Conservation (phyloP, 2,329 filamentous ascomycete species). For the Pseudocercospora crystallina region DNA sequence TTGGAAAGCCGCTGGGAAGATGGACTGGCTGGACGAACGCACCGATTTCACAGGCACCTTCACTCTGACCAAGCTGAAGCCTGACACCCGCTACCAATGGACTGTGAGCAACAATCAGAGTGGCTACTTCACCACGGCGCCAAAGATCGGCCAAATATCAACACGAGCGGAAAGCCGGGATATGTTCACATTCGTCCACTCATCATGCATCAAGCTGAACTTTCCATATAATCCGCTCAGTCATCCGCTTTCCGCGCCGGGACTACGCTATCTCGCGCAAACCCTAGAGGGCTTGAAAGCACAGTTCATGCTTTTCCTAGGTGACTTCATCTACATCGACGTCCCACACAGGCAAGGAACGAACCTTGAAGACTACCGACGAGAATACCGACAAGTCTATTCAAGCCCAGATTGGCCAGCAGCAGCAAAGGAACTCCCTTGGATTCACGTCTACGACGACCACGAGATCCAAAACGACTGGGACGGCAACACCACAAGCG, state of each 20-base stretch:
- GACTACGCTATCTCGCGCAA: conserved; percentile 73
- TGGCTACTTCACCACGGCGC: conserved; percentile 77
- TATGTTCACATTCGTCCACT: conserved; percentile 85
- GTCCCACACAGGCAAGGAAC: conserved; percentile 78
- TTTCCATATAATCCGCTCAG: conserved; percentile 86
- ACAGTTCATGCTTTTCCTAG: conserved; percentile 71
- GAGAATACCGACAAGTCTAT: conserved; percentile 95
- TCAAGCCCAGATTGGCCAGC: conserved; percentile 86
- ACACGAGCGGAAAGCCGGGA: conserved; percentile 55
- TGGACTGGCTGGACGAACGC: conserved; percentile 66
- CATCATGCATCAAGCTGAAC: conserved; percentile 86
- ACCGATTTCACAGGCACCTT: conserved; percentile 81
- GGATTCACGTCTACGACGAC: conserved; percentile 96
- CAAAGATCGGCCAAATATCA: conserved; percentile 64
- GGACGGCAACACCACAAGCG: conserved; percentile 75
- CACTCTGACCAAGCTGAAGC: conserved; percentile 63
- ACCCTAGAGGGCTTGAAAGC: conserved; percentile 69
- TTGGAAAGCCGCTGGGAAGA: conserved; percentile 67
- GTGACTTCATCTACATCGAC: conserved; percentile 88
- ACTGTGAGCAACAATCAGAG: conserved; percentile 81
- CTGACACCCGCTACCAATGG: conserved; percentile 79
- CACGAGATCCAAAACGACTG: conserved; percentile 97
- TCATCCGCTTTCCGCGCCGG: conserved; percentile 78
- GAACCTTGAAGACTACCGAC: conserved; percentile 72
- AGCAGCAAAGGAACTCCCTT: conserved; percentile 77